Evolutionary conservation across 176 grass and related monocot genomes (phyloP).

Genomic region (Carex scoparia): DNA sequence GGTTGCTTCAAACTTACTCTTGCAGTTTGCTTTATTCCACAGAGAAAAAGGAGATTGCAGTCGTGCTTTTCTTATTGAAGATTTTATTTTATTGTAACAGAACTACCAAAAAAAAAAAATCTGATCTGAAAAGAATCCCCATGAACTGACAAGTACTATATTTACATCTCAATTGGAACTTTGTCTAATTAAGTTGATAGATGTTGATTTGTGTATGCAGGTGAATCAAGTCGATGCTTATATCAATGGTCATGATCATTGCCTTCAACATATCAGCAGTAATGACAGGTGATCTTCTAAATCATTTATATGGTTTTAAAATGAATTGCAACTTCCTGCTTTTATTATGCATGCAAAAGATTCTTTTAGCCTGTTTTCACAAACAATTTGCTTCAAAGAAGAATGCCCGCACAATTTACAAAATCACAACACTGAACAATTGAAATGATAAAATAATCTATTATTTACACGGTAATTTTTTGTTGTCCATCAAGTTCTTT

Average conservation of each 20-base stretch:
- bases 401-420: background rate
- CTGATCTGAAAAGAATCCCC: background rate
- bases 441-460: background rate
- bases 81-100: background rate
- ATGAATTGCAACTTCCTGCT: background rate
- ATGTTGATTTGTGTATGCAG: constrained; percentile 25
- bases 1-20: background rate
- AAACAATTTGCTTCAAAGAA: background rate
- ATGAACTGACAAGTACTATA: background rate
- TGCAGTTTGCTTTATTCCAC: background rate
- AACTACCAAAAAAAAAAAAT: background rate
- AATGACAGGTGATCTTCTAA: constrained; percentile 46
- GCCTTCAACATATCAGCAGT: constrained; percentile 91
- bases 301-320: background rate
- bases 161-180: background rate
- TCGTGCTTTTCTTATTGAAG: background rate
- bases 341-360: background rate
- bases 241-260: constrained; percentile 92
- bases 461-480: background rate
- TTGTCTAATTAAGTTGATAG: background rate
- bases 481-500: background rate
- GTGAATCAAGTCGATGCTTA: constrained; percentile 49
- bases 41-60: background rate
- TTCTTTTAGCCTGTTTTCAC: background rate
- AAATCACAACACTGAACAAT: background rate